phyloP scores from a whole-genome alignment of 2,329 filamentous ascomycete genomes.

The Dactylellina cionopaga region DNA sequence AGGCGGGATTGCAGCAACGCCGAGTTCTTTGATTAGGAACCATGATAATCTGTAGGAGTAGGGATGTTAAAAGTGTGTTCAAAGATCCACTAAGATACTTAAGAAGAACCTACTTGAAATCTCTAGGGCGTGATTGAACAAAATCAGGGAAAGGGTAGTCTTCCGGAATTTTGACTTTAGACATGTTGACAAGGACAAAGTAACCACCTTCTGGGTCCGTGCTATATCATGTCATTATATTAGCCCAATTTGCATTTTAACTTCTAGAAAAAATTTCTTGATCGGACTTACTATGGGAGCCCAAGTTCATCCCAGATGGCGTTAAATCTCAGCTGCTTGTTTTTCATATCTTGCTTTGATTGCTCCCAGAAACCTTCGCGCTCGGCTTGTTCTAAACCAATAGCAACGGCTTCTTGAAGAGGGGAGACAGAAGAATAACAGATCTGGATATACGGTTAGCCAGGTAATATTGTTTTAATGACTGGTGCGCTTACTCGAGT shows the following conservation, averaged over 20 bases:
- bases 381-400: conserved; percentile 92
- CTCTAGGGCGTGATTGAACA: conserved; percentile 83
- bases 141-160: conserved; percentile 90
- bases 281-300: conserved; percentile 66
- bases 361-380: conserved; percentile 85
- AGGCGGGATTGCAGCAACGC: conserved; percentile 93
- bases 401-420: conserved; percentile 90
- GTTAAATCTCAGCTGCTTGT: conserved; percentile 87
- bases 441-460: conserved; percentile 64
- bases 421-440: conserved; percentile 95
- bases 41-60: conserved; percentile 71
- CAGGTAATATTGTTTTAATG: neutral
- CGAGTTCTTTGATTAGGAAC: conserved; percentile 97
- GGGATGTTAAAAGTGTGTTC: neutral
- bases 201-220: conserved; percentile 96
- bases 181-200: conserved; percentile 94
- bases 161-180: conserved; percentile 82
- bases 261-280: neutral
- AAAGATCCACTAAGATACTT: neutral
- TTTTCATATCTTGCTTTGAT: conserved; percentile 85
- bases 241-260: neutral
- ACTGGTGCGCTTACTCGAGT: conserved; percentile 67
- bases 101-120: conserved; percentile 75
- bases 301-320: conserved; percentile 78
- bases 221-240: conserved; percentile 68